phyloP scores from a whole-genome alignment of 2,329 filamentous ascomycete species.

The Ophiostoma sp. region DNA sequence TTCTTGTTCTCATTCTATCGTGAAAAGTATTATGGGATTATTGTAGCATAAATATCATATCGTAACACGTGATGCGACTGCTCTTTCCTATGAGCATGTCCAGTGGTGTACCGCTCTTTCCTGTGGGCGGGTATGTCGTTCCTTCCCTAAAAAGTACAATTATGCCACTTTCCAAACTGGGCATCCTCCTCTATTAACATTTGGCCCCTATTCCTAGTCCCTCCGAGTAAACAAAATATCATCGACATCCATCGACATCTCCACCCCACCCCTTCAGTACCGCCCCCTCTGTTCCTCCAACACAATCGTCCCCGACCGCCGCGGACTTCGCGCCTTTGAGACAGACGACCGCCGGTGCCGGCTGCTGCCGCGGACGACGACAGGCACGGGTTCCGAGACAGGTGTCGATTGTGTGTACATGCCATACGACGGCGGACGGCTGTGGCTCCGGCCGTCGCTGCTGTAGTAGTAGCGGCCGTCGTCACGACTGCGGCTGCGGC shows the following conservation, averaged over 20 bases:
- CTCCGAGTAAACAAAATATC: not conserved
- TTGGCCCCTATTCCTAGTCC: not conserved
- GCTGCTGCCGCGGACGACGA: conserved; percentile 22
- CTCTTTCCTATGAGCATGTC: not conserved
- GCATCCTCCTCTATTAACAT: not conserved
- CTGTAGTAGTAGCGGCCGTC: conserved; percentile 11
- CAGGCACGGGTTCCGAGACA: conserved; percentile 20
- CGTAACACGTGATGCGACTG: not conserved
- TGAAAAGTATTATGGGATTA: not conserved
- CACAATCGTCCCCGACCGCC: conserved; percentile 14
- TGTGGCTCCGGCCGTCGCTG: not conserved
- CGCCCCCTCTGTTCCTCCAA: conserved; percentile 18
- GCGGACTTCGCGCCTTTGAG: conserved; percentile 19
- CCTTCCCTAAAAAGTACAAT: too few species aligned
- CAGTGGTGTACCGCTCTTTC: too few species aligned
- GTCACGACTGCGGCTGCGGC: not conserved
- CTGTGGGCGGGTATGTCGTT: too few species aligned
- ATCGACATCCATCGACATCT: not conserved
- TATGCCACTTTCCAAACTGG: not conserved
- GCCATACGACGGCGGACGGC: conserved; percentile 10
- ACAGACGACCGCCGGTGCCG: not conserved
- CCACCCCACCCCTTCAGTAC: not conserved
- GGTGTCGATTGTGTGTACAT: conserved; percentile 8
- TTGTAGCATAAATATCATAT: not conserved
- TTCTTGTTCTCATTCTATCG: not conserved